Percentiles rank a stretch among this genome's conserved stretches.
Conservation (phyloP, 139 green algal species). For the Haematococcus lacustris region DNA sequence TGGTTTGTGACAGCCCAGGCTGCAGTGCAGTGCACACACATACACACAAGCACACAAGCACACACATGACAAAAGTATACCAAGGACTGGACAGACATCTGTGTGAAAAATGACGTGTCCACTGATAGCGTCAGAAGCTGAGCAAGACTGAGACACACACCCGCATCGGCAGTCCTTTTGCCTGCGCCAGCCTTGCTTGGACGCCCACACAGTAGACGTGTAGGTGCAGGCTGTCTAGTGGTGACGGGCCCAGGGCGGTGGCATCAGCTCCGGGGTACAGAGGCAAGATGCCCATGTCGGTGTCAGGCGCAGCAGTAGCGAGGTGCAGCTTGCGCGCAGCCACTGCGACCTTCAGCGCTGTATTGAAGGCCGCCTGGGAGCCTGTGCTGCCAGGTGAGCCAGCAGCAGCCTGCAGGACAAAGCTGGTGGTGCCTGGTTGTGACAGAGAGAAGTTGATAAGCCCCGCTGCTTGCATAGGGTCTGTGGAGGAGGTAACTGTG, state of each 20-base stretch:
- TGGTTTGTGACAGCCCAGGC: too few species aligned
- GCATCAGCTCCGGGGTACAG: conserved; percentile 14
- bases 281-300: conserved; percentile 14
- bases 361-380: conserved; percentile 6
- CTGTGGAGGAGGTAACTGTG: conserved; percentile 7
- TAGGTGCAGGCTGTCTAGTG: conserved; percentile 12
- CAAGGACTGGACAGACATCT: conserved; percentile 15
- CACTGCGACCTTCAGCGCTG: conserved; percentile 18
- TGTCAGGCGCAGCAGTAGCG: neutral
- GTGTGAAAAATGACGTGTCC: conserved; percentile 4
- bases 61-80: neutral
- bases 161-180: too few species aligned
- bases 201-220: conserved; percentile 14
- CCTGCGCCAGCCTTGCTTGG: too few species aligned
- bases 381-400: conserved; percentile 5
- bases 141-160: conserved; percentile 17
- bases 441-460: conserved; percentile 24
- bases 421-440: conserved; percentile 15
- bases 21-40: too few species aligned
- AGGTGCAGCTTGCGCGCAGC: conserved; percentile 19
- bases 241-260: neutral
- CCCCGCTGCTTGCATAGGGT: conserved; percentile 17
- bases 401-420: conserved; percentile 18
- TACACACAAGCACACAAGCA: neutral
- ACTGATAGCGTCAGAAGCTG: neutral